Percentiles rank a stretch among this genome's conserved stretches.
Evolutionary conservation across 1,139 yeast species (phyloP).

Genomic region (Blastobotrys persicus): DNA sequence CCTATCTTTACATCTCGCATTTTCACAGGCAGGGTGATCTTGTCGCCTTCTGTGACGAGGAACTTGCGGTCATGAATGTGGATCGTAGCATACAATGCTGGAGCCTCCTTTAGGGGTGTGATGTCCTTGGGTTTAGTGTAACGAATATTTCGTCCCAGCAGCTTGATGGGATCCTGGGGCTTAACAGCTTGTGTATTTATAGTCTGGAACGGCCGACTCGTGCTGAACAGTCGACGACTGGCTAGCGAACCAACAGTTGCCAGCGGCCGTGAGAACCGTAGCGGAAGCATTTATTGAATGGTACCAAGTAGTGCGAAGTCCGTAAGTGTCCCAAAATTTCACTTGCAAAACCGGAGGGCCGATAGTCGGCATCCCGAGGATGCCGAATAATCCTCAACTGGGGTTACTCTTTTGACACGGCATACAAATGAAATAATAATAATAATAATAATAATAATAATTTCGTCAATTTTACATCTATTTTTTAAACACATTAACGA

Average conservation of each 20-base stretch:
- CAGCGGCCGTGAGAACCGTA: background rate
- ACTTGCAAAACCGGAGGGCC: background rate
- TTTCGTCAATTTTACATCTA: no score
- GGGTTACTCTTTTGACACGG: no score
- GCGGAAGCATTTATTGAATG: background rate
- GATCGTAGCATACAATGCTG: constrained; percentile 69
- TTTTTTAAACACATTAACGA: constrained; percentile 37
- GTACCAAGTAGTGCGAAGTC: no score
- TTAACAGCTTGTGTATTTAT: background rate
- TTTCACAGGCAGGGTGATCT: constrained; percentile 70
- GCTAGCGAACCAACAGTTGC: background rate
- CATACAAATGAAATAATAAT: no score
- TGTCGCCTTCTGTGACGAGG: constrained; percentile 88
- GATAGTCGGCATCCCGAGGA: background rate
- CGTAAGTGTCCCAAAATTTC: background rate
- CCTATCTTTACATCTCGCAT: constrained; percentile 78
- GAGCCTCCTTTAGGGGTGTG: constrained; percentile 63
- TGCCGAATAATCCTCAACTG: no score
- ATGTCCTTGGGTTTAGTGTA: constrained; percentile 39
- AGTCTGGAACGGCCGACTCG: background rate
- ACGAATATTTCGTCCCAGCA: constrained; percentile 22
- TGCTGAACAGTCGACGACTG: background rate
- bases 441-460: no score
- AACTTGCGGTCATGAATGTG: constrained; percentile 82
- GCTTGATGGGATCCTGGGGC: constrained; percentile 17